These are phyloP conservation scores for Volutella citrinella DNA, from an alignment of 2,329 filamentous ascomycete genomes.

Conservation along the genomic window DNA sequence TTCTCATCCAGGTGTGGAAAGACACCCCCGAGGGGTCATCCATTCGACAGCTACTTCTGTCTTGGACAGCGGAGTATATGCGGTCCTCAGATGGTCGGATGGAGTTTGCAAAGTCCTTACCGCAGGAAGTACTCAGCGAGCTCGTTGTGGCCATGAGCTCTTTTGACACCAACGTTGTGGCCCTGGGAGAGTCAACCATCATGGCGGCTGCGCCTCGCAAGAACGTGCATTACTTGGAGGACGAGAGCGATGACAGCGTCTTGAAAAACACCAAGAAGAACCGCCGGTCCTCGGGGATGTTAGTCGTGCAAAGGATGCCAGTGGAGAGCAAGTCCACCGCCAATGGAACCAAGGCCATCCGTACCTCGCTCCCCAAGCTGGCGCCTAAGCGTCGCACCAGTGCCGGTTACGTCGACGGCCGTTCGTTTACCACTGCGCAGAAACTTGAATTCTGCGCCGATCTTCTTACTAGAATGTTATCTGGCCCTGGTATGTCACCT, in stretches of 20 bases:
- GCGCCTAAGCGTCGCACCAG: slow-evolving; percentile 33
- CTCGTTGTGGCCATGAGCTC: slow-evolving; percentile 61
- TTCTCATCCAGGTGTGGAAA: slow-evolving; percentile 60
- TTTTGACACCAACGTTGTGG: slow-evolving; percentile 39
- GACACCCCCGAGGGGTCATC: slow-evolving; percentile 60
- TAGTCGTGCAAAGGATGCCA: slow-evolving; percentile 8
- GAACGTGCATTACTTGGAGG: slow-evolving; percentile 49
- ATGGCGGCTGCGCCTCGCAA: slow-evolving; percentile 33
- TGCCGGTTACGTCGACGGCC: slow-evolving; percentile 28
- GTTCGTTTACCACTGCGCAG: slow-evolving; percentile 33
- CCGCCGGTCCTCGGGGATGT: slow-evolving; percentile 34
- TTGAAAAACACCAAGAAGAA: slow-evolving; percentile 36
- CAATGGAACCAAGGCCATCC: slow-evolving; percentile 25
- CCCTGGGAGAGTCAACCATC: slow-evolving; percentile 22
- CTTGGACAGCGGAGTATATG: slow-evolving; percentile 64
- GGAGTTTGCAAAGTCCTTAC: slow-evolving; percentile 59
- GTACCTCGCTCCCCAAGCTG: slow-evolving; percentile 31
- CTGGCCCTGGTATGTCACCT: slow-evolving; percentile 50
- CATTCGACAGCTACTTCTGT: slow-evolving; percentile 55
- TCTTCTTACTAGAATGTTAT: slow-evolving; percentile 57
- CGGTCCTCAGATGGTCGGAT: slow-evolving; percentile 52
- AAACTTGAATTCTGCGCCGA: slow-evolving; percentile 59
- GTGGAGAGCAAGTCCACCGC: slow-evolving; percentile 21
- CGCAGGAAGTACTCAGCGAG: slow-evolving; percentile 60
- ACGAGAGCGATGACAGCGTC: slow-evolving; percentile 38